Evolutionary conservation across 176 grass and related monocot species (phyloP).

Genomic region (Otatea glauca): DNA sequence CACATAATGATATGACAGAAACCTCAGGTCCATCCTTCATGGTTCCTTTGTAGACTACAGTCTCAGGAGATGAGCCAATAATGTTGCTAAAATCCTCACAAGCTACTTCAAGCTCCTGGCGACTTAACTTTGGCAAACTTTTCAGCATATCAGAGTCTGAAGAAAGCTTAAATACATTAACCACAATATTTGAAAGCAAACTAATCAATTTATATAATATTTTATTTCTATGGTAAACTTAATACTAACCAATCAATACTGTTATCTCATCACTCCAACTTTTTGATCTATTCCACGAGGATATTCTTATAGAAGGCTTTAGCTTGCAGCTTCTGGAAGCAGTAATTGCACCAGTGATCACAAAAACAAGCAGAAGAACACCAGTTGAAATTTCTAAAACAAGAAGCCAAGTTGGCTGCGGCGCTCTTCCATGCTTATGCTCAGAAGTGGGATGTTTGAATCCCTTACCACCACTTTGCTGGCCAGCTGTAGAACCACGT

Average conservation of each 20-base stretch:
- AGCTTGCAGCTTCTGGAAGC: conserved; percentile 77
- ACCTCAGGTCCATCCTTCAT: conserved; percentile 88
- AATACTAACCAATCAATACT: conserved; percentile 65
- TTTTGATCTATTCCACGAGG: conserved; percentile 67
- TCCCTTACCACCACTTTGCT: conserved; percentile 40
- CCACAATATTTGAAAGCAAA: conserved; percentile 2
- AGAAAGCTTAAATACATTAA: conserved; percentile 16
- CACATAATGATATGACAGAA: conserved; percentile 83
- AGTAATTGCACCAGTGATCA: conserved; percentile 63
- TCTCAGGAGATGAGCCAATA: conserved; percentile 77
- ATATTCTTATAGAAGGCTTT: conserved; percentile 68
- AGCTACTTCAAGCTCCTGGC: conserved; percentile 87
- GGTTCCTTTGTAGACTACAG: conserved; percentile 88
- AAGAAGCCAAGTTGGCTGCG: conserved; percentile 90
- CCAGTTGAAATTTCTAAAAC: conserved; percentile 89
- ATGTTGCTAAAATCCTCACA: conserved; percentile 99
- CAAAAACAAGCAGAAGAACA: conserved; percentile 72
- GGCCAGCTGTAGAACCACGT: conserved; percentile 64
- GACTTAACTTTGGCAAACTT: conserved; percentile 66
- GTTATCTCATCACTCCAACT: conserved; percentile 78
- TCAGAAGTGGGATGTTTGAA: conserved; percentile 45
- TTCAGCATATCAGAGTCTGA: conserved; percentile 90
- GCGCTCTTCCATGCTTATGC: conserved; percentile 54
- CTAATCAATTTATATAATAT: neutral
- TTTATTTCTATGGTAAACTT: neutral